Evolutionary conservation across 2,329 filamentous ascomycete genomes (phyloP), one percentile per base, ranked within the genome.

Genomic region (Bipolaris victoriae): DNA sequence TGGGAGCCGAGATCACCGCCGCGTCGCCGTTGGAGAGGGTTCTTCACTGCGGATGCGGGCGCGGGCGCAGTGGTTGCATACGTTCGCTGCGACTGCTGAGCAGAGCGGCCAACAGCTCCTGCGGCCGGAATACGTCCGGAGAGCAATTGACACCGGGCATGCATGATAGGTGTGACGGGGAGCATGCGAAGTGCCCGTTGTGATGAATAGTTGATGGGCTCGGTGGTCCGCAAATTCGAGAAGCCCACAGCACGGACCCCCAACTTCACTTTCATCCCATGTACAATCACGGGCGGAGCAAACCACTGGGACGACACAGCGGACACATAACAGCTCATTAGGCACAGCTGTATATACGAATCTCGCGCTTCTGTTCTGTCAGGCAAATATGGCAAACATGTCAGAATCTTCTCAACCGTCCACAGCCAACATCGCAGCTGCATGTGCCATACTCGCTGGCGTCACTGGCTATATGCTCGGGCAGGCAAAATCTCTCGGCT

Each of bases 381-480:
- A 33, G 45, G 9, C 45, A 11, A 41, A 43, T 44, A 49, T 37
- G 22, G 41, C 31, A 33, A 41, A 61, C 11, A 18, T 72, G 74
- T 69, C 66, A 68, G 50, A 72, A 33, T 13, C 33, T 55, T 78
- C 22, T 22, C 78, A 83, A 13, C 82, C 85, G 2, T 84, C 83
- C 3, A 82, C 82, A 11, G 77, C 79, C 13, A 84, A 86, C 59
- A 82, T 92, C 56, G 81, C 92, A 44, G 79, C 94, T 61, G 86
- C 88, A 52, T 92, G 91, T 16, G 88, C 88, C 63, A 84, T 96
- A 61, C 80, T 94, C 55, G 85, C 89, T 61, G 87, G 90, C 65
- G 75, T 95, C 52, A 84, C 86, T 1, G 93, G 93, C 68, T 96
- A 94, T 78, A 86, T 92, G 67, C 76, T 87, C 58, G 86, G 86